phyloP scores from a whole-genome alignment of 345 rosid species.

The Luvunga scandens region DNA sequence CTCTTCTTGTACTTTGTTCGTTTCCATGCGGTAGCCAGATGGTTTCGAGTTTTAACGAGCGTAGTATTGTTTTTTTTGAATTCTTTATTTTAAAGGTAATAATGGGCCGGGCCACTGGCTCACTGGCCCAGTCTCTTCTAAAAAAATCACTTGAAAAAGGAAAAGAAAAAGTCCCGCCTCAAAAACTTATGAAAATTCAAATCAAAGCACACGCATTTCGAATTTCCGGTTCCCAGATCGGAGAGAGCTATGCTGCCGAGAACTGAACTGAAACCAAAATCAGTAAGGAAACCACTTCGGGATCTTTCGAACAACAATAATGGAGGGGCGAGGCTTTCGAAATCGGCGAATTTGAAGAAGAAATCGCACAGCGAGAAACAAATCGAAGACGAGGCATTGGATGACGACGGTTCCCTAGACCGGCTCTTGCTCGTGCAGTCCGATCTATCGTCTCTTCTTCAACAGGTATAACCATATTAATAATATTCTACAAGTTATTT shows the following conservation, averaged over 20 bases:
- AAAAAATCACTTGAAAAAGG: background rate
- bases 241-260: constrained; percentile 32
- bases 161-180: constrained; percentile 11
- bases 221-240: constrained; percentile 1
- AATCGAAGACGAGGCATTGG: constrained; percentile 18
- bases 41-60: too few species aligned
- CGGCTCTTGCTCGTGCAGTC: constrained; percentile 64
- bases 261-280: constrained; percentile 30
- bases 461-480: constrained; percentile 40
- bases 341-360: constrained; percentile 22
- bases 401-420: constrained; percentile 38
- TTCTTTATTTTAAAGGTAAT: too few species aligned
- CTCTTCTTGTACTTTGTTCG: too few species aligned
- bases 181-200: background rate
- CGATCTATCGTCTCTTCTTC: constrained; percentile 52
- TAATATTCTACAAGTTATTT: background rate
- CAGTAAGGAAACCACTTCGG: constrained; percentile 36
- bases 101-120: too few species aligned
- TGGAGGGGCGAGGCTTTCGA: constrained; percentile 21
- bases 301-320: constrained; percentile 24
- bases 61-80: too few species aligned
- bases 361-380: constrained; percentile 6
- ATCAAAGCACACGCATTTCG: background rate
- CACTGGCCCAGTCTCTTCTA: background rate
- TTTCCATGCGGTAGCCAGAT: too few species aligned